Base-by-base conservation (phyloP, 2,329 filamentous ascomycete species). In the Diaporthe capsici region DNA sequence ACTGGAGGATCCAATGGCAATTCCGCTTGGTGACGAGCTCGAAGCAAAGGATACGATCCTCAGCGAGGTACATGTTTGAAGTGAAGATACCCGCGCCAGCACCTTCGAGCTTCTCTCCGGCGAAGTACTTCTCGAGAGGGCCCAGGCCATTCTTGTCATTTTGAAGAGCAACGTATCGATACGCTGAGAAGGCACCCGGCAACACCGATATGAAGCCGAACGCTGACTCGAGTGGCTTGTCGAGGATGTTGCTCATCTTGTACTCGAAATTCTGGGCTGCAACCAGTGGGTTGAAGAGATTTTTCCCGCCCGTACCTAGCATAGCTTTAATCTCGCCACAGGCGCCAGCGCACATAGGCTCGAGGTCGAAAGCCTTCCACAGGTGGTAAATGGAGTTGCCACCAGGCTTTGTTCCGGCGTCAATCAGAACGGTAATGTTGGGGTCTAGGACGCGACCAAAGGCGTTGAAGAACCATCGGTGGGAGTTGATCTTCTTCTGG, bases 401-500 rank as follows among this genome's bases (percentile, higher is more conserved):
- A 72, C 97, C 97, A 0, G 97, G 97, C 79, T 95, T 96, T 0
- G 97, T 99, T 87, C 97, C 97, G 1, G 97, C 97, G 85, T 99
- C 97, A 78, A 99, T 91, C 71, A 99, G 90, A 15, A 98, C 96
- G 82, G 97, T 98, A 80, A 99, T 98, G 81, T 98, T 98, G 53
- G 97, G 97, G 78, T 98, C 94, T 60, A 99, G 86, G 4, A 98
- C 94, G 31, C 93, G 91, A 44, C 97, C 97, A 83, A 99, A 99
- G 0, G 96, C 97, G 80, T 97, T 94, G 89, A 99, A 99, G 87
- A 99, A 98, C 97, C 97, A 99, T 83, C 97, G 90, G 84, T 99
- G 97, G 0, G 97, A 98, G 84, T 99, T 99, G 90, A 99, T 99
- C 89, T 99, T 99, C 89, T 99, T 99, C 87, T 98, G 96, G 83